Base-by-base conservation (phyloP, 345 rosid species). In the Citrus inodora region DNA sequence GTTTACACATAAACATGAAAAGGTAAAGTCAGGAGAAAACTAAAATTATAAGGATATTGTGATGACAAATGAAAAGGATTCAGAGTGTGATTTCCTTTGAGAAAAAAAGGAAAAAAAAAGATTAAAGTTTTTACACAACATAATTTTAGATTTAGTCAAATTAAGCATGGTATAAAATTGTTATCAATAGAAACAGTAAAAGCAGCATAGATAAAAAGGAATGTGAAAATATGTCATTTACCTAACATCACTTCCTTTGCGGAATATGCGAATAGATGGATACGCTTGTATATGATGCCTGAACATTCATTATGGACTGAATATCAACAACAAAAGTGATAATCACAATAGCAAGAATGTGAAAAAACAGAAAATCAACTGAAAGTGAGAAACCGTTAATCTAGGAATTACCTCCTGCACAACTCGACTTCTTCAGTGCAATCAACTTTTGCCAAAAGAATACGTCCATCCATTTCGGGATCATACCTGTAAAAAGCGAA, bases 201-300 rank as follows among this genome's bases (percentile, higher is more conserved):
- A 27, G 70, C 53, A 58, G 37, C 42, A 22, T 37, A 73, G 16
- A 58, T 35, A 59, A 28, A 6, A 27, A 32, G 21, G 28, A 73
- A 73, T 2, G 51, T n/a, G 58, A 68, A 74, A 19, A 71, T 61
- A 51, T 2, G 28, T 56, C 40, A 32, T 40, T 89, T 82, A 96
- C 99, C 81, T 91, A 71, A 92, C 27, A 90, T 97, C 97, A 84
- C 88, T 93, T 81, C 99, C 99, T 88, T 91, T 94, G 69, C 94
- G 98, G 81, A 97, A 97, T 83, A 97, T 97, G 82, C 99, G 95
- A 87, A 97, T 91, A 27, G 99, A 94, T 75, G 98, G 99, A 87
- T 94, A 97, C 42, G 94, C 99, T 85, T 97, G 99, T 72, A 97
- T 85, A 86, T 97, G 98, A 87, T 91, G 80, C 89, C 99, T 97